These are phyloP conservation scores for Inga laurina DNA, from an alignment of 306 rosid genomes.

Conservation along the genomic window DNA sequence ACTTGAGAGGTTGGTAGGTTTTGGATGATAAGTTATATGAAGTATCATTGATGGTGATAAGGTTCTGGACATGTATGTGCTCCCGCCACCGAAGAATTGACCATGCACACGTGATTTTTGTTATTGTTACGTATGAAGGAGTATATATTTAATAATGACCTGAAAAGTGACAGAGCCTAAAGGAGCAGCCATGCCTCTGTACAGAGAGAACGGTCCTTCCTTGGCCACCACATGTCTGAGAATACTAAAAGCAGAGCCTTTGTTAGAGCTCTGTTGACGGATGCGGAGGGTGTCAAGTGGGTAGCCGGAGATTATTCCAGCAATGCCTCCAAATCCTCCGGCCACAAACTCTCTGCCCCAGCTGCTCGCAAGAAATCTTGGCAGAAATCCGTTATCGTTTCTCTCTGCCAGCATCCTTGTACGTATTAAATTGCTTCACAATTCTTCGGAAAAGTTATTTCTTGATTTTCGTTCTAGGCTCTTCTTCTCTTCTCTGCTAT, in stretches of 20 bases:
- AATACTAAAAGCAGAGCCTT: conserved; percentile 59
- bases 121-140: background rate
- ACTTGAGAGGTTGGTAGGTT: background rate
- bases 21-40: background rate
- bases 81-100: background rate
- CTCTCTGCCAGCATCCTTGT: background rate
- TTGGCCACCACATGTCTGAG: conserved; percentile 50
- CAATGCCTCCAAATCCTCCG: conserved; percentile 87
- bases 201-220: conserved; percentile 72
- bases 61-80: background rate
- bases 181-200: conserved; percentile 88
- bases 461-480: background rate
- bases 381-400: conserved; percentile 68
- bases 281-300: conserved; percentile 82
- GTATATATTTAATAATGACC: conserved; percentile 38
- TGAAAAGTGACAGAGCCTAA: conserved; percentile 84
- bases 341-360: conserved; percentile 92
- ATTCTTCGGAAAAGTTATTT: background rate
- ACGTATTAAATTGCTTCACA: conserved; percentile 19
- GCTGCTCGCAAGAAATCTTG: conserved; percentile 69
- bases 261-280: conserved; percentile 54
- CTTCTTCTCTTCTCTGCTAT: background rate
- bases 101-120: background rate
- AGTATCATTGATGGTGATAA: background rate
- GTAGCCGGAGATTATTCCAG: conserved; percentile 79